Evolutionary conservation across 129 eudicot species (phyloP).

Genomic region (Mikania micrantha): DNA sequence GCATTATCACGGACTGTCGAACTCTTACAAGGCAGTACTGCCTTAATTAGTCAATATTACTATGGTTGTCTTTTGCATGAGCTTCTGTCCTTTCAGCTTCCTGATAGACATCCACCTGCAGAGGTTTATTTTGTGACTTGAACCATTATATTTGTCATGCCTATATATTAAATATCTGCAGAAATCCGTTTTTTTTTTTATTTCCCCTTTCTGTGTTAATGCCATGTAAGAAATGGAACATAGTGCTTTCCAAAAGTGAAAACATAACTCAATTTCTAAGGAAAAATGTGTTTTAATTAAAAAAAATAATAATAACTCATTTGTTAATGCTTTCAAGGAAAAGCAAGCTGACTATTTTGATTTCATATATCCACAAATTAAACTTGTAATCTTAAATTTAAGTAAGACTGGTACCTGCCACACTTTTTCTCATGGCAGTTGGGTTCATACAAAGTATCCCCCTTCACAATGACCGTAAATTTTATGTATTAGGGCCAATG

Average conservation of each 20-base stretch:
- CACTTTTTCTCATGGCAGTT: neutral
- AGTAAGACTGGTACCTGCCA: neutral
- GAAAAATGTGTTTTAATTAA: neutral
- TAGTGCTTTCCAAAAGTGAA: neutral
- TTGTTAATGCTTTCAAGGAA: too few species aligned
- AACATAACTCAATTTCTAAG: neutral
- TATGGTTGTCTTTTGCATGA: slow-evolving; percentile 93
- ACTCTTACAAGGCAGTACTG: slow-evolving; percentile 81
- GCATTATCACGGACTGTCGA: slow-evolving; percentile 87
- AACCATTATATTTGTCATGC: neutral
- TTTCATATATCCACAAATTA: neutral
- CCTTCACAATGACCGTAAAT: neutral
- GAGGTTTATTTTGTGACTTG: slow-evolving; percentile 41
- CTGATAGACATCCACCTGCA: slow-evolving; percentile 78
- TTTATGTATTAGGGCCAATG: neutral
- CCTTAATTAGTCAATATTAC: slow-evolving; percentile 82
- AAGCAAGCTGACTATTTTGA: neutral
- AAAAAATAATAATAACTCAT: neutral
- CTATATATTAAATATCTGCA: neutral
- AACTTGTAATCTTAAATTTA: neutral
- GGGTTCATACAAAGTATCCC: neutral
- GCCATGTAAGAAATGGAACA: neutral
- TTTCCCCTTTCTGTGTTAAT: neutral
- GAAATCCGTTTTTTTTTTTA: too few species aligned
- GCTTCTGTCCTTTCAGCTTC: slow-evolving; percentile 87